Evolutionary conservation across 805 yeast genomes (phyloP), one percentile per base, ranked within the genome.

Genomic region (Candida rishiriensis): DNA sequence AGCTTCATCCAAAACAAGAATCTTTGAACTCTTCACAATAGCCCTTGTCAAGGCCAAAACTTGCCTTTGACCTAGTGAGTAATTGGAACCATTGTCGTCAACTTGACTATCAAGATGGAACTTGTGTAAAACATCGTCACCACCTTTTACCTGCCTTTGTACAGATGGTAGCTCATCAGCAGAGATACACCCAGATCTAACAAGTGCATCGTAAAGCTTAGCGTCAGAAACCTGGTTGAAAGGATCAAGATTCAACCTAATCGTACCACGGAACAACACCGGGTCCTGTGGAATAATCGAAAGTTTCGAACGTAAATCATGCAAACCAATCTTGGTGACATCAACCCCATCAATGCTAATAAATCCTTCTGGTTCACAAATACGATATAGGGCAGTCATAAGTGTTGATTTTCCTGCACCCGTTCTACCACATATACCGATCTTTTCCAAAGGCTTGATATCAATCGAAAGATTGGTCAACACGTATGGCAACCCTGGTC

Each of bases 401-500:
- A 81, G 78, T 3, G 86, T 74, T 1, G 83, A 69, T 63, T 81
- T 82, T 40, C 96, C 96, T 3, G 95, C 95, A 54, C 96, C 96
- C 0, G 96, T 88, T 60, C 96, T 75, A 36, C 96, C 96, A 69
- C 93, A 85, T 43, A 88, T 81, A 40, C 95, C 96, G 52, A 88
- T 75, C 56, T 84, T 86, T 60, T 86, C 88, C 15, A 73, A 68
- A 0, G 82, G 74, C 11, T 69, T 60, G 38, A 85, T 69, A 9
- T 49, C 65, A 52, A 73, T 56, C 21, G 55, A 60, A 45, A 81
- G 53, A 45, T 72, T 57, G 45, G 72, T 76, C 56, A 82, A 66
- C 4, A 79, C 87, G 34, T 73, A 61, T 10, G 87, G 87, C 43
- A 81, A 65, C 0, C 74, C 83, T 0, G 79, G 79, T 60, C 86